Percentiles rank a stretch among this genome's conserved stretches.
Conservation (phyloP, 2,329 filamentous ascomycete genomes). For the Paradendryphiella salina region DNA sequence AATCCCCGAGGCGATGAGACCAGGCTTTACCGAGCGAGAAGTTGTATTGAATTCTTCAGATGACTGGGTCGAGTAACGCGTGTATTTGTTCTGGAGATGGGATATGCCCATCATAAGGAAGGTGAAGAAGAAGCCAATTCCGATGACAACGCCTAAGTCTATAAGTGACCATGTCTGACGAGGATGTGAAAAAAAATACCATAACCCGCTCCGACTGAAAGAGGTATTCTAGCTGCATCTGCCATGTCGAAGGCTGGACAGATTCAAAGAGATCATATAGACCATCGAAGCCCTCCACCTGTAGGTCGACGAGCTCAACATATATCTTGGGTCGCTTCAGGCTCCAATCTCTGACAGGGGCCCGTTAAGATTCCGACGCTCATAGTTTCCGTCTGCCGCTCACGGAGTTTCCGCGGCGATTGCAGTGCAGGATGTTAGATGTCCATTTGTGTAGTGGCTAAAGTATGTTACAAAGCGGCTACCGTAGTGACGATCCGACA, state of each 20-base stretch:
- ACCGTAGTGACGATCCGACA: conserved; percentile 3
- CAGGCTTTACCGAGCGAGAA: conserved; percentile 50
- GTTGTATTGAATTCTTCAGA: conserved; percentile 56
- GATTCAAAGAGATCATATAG: neutral
- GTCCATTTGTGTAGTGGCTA: conserved; percentile 7
- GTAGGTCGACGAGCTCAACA: neutral
- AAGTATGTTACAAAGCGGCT: neutral
- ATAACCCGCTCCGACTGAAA: conserved; percentile 52
- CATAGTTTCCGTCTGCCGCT: conserved; percentile 1
- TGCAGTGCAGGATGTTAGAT: neutral
- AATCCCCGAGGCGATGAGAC: conserved; percentile 53
- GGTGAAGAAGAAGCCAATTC: conserved; percentile 51
- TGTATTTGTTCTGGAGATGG: conserved; percentile 45
- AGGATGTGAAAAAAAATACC: conserved; percentile 39
- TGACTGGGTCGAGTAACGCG: conserved; percentile 47
- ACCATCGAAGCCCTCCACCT: neutral
- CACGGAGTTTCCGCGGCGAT: conserved; percentile 10
- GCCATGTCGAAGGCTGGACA: conserved; percentile 19
- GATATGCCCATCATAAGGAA: conserved; percentile 43
- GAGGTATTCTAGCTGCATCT: conserved; percentile 20
- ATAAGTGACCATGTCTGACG: neutral
- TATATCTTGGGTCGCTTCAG: neutral
- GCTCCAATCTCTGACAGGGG: conserved; percentile 6
- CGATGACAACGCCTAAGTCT: conserved; percentile 48
- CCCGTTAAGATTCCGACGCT: neutral